phyloP scores from a whole-genome alignment of 352 stramenopile species.

The Globisporangium cederbergense region DNA sequence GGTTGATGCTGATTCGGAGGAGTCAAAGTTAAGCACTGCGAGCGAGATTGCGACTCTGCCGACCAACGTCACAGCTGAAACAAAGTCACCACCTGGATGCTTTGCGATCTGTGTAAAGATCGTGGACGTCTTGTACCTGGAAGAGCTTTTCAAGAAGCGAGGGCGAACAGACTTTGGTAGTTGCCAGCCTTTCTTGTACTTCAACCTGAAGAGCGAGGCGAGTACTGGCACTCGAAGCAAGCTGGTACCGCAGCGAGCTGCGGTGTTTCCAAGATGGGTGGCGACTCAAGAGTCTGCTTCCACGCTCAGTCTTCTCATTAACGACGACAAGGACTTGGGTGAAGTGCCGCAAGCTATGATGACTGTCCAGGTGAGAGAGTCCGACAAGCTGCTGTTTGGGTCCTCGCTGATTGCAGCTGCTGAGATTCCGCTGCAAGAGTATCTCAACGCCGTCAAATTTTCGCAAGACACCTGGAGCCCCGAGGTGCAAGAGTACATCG shows the following conservation, averaged over 20 bases:
- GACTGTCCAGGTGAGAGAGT: slow-evolving; percentile 65
- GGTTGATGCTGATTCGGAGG: not conserved
- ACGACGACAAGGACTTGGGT: slow-evolving; percentile 13
- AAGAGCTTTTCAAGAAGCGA: slow-evolving; percentile 49
- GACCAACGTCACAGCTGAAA: not conserved
- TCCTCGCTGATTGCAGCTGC: slow-evolving; percentile 58
- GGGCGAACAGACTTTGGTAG: slow-evolving; percentile 42
- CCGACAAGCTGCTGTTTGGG: slow-evolving; percentile 65
- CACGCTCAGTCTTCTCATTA: slow-evolving; percentile 35
- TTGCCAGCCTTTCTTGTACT: slow-evolving; percentile 47
- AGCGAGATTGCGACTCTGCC: not conserved
- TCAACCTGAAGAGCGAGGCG: slow-evolving; percentile 29
- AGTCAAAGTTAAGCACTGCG: not conserved
- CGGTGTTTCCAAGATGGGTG: slow-evolving; percentile 66
- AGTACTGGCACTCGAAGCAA: slow-evolving; percentile 33
- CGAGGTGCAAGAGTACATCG: slow-evolving; percentile 46
- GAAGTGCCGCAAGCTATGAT: slow-evolving; percentile 23
- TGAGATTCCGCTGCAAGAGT: slow-evolving; percentile 44
- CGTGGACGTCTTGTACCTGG: slow-evolving; percentile 45
- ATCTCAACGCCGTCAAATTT: slow-evolving; percentile 36
- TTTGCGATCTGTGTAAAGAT: slow-evolving; percentile 40
- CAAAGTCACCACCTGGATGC: not conserved
- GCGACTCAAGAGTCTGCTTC: slow-evolving; percentile 29
- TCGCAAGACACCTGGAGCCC: slow-evolving; percentile 15
- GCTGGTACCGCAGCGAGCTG: slow-evolving; percentile 36